phyloP scores from a whole-genome alignment of 2,329 filamentous ascomycete species.

The Microsporum audouinii region DNA sequence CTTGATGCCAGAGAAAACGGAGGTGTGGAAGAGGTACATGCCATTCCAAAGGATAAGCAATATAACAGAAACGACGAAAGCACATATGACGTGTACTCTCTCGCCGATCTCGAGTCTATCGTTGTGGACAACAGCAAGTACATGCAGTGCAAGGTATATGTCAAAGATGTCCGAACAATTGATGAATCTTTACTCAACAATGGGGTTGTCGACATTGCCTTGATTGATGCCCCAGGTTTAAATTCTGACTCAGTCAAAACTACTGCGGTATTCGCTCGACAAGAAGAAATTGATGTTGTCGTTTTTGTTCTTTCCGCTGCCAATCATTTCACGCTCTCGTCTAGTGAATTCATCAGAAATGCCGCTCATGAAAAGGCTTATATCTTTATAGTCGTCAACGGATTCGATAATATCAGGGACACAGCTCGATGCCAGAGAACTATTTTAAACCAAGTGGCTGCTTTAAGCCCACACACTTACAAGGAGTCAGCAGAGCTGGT shows the following conservation, averaged over 20 bases:
- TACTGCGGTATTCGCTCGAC: slow-evolving; percentile 88
- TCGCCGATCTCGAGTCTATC: slow-evolving; percentile 73
- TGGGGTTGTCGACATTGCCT: slow-evolving; percentile 90
- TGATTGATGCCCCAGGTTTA: slow-evolving; percentile 91
- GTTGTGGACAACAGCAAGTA: slow-evolving; percentile 82
- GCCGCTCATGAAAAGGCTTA: slow-evolving; percentile 96
- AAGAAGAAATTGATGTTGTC: slow-evolving; percentile 97
- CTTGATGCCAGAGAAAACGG: slow-evolving; percentile 84
- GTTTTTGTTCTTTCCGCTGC: slow-evolving; percentile 96
- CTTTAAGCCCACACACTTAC: slow-evolving; percentile 80
- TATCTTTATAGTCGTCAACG: slow-evolving; percentile 97
- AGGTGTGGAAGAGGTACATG: slow-evolving; percentile 88
- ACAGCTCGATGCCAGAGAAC: slow-evolving; percentile 83
- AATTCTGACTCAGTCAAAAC: slow-evolving; percentile 96
- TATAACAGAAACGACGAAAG: slow-evolving; percentile 89
- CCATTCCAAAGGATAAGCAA: slow-evolving; percentile 65
- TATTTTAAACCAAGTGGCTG: slow-evolving; percentile 79
- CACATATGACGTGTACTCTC: slow-evolving; percentile 76
- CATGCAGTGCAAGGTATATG: slow-evolving; percentile 91
- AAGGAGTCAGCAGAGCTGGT: slow-evolving; percentile 89
- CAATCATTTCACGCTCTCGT: slow-evolving; percentile 94
- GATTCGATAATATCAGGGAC: slow-evolving; percentile 86
- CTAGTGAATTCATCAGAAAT: slow-evolving; percentile 95
- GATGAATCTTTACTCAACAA: slow-evolving; percentile 95
- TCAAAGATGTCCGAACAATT: slow-evolving; percentile 77